Percentiles rank a stretch among this genome's conserved stretches.
phyloP scores from a whole-genome alignment of 495 filamentous ascomycete genomes.

The Cairneyella variabilis region DNA sequence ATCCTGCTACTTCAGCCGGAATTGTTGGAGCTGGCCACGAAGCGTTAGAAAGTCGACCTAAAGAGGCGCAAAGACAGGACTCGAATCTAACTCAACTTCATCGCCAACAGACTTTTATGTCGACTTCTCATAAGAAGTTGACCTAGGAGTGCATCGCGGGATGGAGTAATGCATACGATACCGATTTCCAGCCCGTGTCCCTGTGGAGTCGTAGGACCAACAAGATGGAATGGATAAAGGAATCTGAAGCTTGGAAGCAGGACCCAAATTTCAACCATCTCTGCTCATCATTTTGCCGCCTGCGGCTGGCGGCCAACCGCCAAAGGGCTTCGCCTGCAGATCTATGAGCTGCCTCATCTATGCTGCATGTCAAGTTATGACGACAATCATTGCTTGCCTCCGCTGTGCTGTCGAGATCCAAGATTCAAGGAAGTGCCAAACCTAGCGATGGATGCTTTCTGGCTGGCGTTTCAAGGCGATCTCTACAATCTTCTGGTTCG shows the following conservation, averaged over 20 bases:
- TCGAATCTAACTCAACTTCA: background rate
- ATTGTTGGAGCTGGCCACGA: conserved; percentile 17
- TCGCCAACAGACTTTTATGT: background rate
- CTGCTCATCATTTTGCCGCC: conserved; percentile 26
- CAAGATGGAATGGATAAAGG: conserved; percentile 21
- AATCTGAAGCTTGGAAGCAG: background rate
- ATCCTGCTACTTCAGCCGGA: conserved; percentile 23
- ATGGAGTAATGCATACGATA: conserved; percentile 13
- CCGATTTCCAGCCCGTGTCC: conserved; percentile 16
- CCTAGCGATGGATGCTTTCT: background rate
- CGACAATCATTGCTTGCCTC: background rate
- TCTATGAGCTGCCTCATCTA: conserved; percentile 13
- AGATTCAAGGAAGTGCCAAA: background rate
- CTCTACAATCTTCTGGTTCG: conserved; percentile 11
- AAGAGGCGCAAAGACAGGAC: conserved; percentile 8
- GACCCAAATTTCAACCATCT: conserved; percentile 3
- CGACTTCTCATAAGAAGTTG: conserved; percentile 9
- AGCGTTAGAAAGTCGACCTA: conserved; percentile 6
- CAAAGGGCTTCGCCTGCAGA: conserved; percentile 12
- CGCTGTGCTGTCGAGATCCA: background rate
- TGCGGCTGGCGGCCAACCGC: conserved; percentile 28
- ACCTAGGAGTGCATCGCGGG: conserved; percentile 11
- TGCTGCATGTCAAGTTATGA: conserved; percentile 5
- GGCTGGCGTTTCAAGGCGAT: conserved; percentile 1
- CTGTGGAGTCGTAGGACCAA: conserved; percentile 8